Evolutionary conservation across 2,329 filamentous ascomycete genomes (phyloP), one percentile per base, ranked within the genome.

Genomic region (Rhynchosporium graminicola): DNA sequence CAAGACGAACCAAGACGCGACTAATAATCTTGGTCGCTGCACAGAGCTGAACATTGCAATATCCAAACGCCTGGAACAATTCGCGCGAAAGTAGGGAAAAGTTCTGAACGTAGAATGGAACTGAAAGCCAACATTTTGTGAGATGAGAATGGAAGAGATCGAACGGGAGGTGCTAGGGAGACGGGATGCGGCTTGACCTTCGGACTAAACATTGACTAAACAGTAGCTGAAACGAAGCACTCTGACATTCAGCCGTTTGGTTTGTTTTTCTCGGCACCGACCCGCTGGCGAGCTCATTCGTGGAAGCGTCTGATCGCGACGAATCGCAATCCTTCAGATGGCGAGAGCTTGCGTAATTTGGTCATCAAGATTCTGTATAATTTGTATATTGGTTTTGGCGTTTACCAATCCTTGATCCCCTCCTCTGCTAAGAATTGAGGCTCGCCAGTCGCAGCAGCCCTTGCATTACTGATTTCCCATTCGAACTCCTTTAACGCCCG

Each of bases 401-500:
- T 48, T 57, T 67, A 74, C 71, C 71, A 75, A 59, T 75, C 72
- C 61, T 66, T 72, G 6, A 74, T 59, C 10, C 67, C 70, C 47
- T 73, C 67, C 12, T 67, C 61, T 36, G 50, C 55, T 47, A 71
- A 59, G 13, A 47, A 57, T 57, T 68, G 65, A 8, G 65, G 38
- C 38, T 74, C 74, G 6, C 69, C 70, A 33, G 68, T 69, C 29
- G 74, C 74, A 12, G 67, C 68, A 3, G 66, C 68, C 65, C 74
- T 87, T 12, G 88, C 88, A 73, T 90, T 93, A 57, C 79, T 79
- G 31, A 98, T 87, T 76, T 99, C 95, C 90, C 92, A 97, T 74
- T 95, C 87, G 77, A 98, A 98, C 78, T 99, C 95, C 71, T 86
- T 88, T 60, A 99, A 78, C 3, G 89, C 88, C 63, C 92, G 83